These are phyloP conservation scores for Tanacetum coccineum DNA, from an alignment of 129 eudicot genomes.

Conservation along the genomic window DNA sequence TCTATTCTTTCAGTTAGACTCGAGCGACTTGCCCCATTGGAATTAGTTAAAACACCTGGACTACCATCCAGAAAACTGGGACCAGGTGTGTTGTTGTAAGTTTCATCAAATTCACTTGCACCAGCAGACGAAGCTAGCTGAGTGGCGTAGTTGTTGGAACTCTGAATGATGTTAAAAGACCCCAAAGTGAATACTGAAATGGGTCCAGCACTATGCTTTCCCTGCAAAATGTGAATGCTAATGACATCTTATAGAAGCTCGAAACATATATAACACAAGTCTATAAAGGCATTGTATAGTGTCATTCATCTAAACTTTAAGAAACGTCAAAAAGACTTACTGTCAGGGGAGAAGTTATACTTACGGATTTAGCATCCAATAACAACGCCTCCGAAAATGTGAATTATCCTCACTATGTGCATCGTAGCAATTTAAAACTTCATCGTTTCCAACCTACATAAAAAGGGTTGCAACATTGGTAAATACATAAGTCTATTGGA, in stretches of 20 bases:
- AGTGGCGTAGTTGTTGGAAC: background rate
- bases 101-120: background rate
- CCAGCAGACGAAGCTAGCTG: no score
- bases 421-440: slow-evolving; percentile 79
- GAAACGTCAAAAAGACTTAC: background rate
- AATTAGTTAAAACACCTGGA: background rate
- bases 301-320: background rate
- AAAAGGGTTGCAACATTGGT: background rate
- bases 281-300: background rate
- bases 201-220: background rate
- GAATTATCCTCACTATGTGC: slow-evolving; percentile 71
- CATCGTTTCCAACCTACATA: slow-evolving; percentile 71
- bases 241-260: no score
- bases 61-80: background rate
- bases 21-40: background rate
- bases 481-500: background rate
- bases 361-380: slow-evolving; percentile 88
- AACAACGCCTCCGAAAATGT: slow-evolving; percentile 78
- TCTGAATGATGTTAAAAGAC: background rate
- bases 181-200: background rate
- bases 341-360: slow-evolving; percentile 22
- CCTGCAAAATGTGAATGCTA: background rate
- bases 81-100: background rate
- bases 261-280: no score
- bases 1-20: slow-evolving; percentile 34